Base-by-base conservation (phyloP, 371 early-diverging fungal genomes). In the Gilbertella persicaria region DNA sequence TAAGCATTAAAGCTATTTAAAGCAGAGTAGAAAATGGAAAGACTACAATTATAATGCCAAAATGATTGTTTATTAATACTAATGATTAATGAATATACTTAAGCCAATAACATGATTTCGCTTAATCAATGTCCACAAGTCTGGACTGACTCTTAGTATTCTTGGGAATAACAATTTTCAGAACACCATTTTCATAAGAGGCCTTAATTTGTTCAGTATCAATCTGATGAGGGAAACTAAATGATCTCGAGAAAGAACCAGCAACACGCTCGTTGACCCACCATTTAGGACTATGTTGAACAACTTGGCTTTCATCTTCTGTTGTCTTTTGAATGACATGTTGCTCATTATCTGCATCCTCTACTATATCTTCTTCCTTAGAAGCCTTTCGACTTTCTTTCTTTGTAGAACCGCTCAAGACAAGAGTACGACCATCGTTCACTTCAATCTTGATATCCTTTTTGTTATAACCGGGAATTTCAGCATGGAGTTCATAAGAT, bases 231-330 rank as follows among this genome's bases (percentile, higher is more conserved):
- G 75, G 75, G 61, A 75, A 75, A 0, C 56, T 45, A 38, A 72
- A 70, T 2, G 61, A 35, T 44, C 75, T 48, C 4, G 47, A 44
- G 57, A 75, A 75, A 10, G 66, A 51, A 3, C 75, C 73, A 8
- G 57, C 47, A 9, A 66, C 58, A 14, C 75, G 66, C 42, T 75
- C 75, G 16, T 59, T 66, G 10, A 67, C 60, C 75, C 66, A 75
- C 58, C 59, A 75, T 33, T 60, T 51, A 45, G 62, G 56, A 17
- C 14, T 35, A 0, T 42, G 19, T 2, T 33, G 23, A 6, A 28
- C 41, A 2, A 40, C 52, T 3, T 42, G 4, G 33, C 13, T 33
- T 2, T 33, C 10, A 12, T n/a, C n/a, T n/a, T 33, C 33, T 33
- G 8, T 33, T n/a, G n/a, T n/a, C 33, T 33, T 33, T 9, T 33